These are phyloP conservation scores for Claviceps sorghi DNA, from an alignment of 2,329 filamentous ascomycete genomes.

Conservation along the genomic window DNA sequence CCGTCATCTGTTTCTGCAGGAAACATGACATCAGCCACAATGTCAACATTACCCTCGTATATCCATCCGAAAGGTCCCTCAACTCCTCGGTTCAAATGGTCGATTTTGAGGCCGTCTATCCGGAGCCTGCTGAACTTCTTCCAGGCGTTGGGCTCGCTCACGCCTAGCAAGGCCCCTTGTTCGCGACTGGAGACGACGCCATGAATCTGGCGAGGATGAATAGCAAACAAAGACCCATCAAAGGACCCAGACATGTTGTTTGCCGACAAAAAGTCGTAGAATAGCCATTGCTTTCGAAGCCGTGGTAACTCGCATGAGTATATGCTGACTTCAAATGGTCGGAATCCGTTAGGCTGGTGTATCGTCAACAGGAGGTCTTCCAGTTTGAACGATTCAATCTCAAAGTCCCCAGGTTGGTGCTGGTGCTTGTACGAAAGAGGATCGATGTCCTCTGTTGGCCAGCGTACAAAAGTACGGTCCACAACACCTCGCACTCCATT, in stretches of 20 bases:
- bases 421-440: constrained; percentile 78
- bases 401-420: constrained; percentile 85
- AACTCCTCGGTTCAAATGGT: constrained; percentile 86
- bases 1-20: constrained; percentile 77
- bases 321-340: constrained; percentile 91
- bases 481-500: constrained; percentile 86
- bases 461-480: constrained; percentile 71
- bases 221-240: constrained; percentile 91
- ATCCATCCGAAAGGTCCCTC: constrained; percentile 97
- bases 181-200: constrained; percentile 52
- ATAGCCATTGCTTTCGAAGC: constrained; percentile 88
- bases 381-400: constrained; percentile 92
- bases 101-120: constrained; percentile 87
- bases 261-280: constrained; percentile 92
- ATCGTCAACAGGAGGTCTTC: constrained; percentile 85
- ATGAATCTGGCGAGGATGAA: constrained; percentile 85
- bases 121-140: constrained; percentile 90
- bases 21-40: constrained; percentile 90
- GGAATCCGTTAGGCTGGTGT: constrained; percentile 77
- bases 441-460: constrained; percentile 50
- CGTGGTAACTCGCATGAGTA: constrained; percentile 91
- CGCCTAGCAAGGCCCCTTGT: constrained; percentile 36
- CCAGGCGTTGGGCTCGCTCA: constrained; percentile 60
- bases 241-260: constrained; percentile 94
- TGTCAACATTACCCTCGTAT: constrained; percentile 90